Evolutionary conservation across 345 rosid genomes (phyloP).

Genomic region (Chamaenerion angustifolium): DNA sequence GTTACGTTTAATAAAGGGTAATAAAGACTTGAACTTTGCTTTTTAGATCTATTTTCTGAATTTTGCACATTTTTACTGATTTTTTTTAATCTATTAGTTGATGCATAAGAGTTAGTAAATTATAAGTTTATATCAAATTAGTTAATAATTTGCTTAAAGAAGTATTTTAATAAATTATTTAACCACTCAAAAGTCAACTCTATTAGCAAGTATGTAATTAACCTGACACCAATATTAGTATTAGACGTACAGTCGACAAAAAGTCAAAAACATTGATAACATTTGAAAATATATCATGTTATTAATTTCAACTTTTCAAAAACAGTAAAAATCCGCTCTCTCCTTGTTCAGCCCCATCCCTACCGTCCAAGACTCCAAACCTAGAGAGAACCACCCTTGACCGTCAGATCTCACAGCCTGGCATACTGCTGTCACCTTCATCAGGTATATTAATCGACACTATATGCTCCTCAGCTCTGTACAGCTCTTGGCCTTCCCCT

Average conservation of each 20-base stretch:
- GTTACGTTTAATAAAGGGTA: too few relatives aligned
- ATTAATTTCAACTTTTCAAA: conserved; percentile 6
- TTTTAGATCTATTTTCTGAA: too few relatives aligned
- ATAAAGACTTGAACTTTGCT: too few relatives aligned
- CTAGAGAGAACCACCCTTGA: conserved; percentile 18
- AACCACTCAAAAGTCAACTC: too few relatives aligned
- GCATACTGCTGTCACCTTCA: conserved; percentile 2
- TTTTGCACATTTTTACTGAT: too few relatives aligned
- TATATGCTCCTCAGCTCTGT: neutral
- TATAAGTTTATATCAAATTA: too few relatives aligned
- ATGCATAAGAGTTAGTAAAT: too few relatives aligned
- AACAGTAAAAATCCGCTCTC: conserved; percentile 4
- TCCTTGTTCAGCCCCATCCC: conserved; percentile 5
- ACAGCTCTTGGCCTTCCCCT: neutral
- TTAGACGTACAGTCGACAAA: neutral
- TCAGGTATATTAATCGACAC: neutral
- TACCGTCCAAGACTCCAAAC: conserved; percentile 9
- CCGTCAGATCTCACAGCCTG: conserved; percentile 22
- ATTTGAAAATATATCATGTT: neutral
- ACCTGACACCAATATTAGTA: too few relatives aligned
- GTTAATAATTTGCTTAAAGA: too few relatives aligned
- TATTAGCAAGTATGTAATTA: too few relatives aligned
- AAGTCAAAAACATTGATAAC: neutral
- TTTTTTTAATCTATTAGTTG: too few relatives aligned
- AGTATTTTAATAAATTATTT: too few relatives aligned